A percentile compares a stretch with the other conserved stretches of the same genome.
phyloP scores from a whole-genome alignment of 2,329 filamentous ascomycete species.

The Annulohypoxylon truncatum region DNA sequence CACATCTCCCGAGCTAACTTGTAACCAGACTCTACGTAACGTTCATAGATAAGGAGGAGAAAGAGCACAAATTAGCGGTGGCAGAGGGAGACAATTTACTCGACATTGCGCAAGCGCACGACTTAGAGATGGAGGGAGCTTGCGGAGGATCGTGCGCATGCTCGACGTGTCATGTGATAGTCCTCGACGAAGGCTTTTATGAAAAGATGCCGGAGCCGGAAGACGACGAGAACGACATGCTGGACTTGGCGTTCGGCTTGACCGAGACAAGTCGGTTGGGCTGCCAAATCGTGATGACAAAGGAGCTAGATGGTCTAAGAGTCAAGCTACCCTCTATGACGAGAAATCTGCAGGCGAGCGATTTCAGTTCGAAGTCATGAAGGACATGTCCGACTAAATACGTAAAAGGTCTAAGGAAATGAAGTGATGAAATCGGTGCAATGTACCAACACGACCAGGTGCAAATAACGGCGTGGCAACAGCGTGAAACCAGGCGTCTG shows the following conservation, averaged over 20 bases:
- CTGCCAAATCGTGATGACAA: constrained; percentile 92
- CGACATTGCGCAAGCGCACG: constrained; percentile 93
- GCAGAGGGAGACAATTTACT: constrained; percentile 90
- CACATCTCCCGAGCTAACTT: constrained; percentile 22
- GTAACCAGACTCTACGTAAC: constrained; percentile 80
- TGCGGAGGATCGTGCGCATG: constrained; percentile 95
- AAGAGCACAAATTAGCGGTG: constrained; percentile 81
- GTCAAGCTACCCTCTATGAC: constrained; percentile 94
- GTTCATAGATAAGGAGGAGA: constrained; percentile 91
- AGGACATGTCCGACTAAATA: constrained; percentile 17
- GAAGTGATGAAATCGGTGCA: constrained; percentile 1
- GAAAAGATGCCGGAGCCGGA: constrained; percentile 82
- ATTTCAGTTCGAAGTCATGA: constrained; percentile 67
- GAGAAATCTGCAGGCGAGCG: constrained; percentile 92
- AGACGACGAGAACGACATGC: constrained; percentile 89
- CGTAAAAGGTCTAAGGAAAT: background rate
- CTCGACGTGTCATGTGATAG: constrained; percentile 92
- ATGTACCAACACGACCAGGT: constrained; percentile 19
- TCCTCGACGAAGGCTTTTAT: constrained; percentile 77
- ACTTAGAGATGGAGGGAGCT: constrained; percentile 98
- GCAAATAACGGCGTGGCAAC: background rate
- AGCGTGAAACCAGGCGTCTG: constrained; percentile 4
- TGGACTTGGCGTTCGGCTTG: constrained; percentile 89
- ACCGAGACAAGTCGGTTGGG: constrained; percentile 87
- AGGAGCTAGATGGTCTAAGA: constrained; percentile 86